phyloP scores from a whole-genome alignment of 495 filamentous ascomycete species.

The Staphylotrichum longicolle region DNA sequence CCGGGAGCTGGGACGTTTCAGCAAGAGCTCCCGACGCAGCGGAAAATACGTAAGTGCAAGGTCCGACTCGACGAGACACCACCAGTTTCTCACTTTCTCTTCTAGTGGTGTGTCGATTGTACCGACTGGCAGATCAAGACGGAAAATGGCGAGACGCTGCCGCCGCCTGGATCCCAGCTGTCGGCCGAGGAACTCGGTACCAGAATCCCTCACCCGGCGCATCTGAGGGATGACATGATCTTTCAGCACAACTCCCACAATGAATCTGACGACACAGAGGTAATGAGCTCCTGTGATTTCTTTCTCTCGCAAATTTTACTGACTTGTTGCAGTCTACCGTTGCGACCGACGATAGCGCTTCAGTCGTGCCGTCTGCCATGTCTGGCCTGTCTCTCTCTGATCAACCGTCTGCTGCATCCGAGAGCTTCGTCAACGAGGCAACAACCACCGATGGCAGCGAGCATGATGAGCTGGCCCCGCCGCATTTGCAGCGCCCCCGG shows the following conservation, averaged over 20 bases:
- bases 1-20: conserved; percentile 54
- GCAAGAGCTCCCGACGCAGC: conserved; percentile 53
- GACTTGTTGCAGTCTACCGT: neutral
- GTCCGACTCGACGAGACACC: neutral
- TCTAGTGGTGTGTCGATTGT: conserved; percentile 58
- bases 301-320: neutral
- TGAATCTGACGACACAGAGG: neutral
- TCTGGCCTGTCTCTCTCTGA: neutral
- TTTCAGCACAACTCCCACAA: no score
- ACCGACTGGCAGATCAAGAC: conserved; percentile 40
- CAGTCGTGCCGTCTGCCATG: neutral
- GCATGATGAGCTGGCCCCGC: neutral
- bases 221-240: neutral
- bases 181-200: conserved; percentile 13
- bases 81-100: conserved; percentile 3
- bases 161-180: conserved; percentile 11
- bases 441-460: neutral
- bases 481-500: neutral
- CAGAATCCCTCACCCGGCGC: neutral
- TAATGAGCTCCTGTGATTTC: neutral
- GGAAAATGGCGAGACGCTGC: conserved; percentile 25
- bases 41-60: conserved; percentile 47
- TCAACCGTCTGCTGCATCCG: no score
- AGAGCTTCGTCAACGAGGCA: neutral
- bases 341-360: neutral